phyloP scores from a whole-genome alignment of 2,329 filamentous ascomycete genomes.

The Penicillium thymicola region DNA sequence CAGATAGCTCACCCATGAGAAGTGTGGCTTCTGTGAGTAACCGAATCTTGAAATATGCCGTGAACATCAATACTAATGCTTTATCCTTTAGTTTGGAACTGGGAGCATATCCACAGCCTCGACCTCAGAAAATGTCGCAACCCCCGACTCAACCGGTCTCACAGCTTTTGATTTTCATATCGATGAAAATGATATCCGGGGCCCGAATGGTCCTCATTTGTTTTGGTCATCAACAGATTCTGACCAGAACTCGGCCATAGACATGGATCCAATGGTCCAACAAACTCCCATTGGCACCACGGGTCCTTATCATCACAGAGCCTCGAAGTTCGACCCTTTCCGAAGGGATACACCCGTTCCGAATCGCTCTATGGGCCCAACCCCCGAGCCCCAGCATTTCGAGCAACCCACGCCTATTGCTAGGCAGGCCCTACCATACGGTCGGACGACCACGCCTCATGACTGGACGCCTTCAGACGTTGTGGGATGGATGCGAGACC shows the following conservation, averaged over 20 bases:
- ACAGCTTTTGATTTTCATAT: conserved; percentile 1
- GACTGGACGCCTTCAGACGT: conserved; percentile 15
- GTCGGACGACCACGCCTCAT: background rate
- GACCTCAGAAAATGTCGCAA: background rate
- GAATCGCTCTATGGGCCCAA: background rate
- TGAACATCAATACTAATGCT: background rate
- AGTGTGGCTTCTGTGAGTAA: conserved; percentile 11
- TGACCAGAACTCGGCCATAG: conserved; percentile 6
- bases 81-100: background rate
- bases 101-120: background rate
- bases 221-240: conserved; percentile 59
- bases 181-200: conserved; percentile 53
- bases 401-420: background rate
- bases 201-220: conserved; percentile 80
- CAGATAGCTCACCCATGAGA: background rate
- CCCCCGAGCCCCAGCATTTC: background rate
- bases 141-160: background rate
- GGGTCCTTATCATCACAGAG: conserved; percentile 7
- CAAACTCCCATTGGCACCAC: conserved; percentile 12
- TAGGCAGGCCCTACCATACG: background rate
- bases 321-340: conserved; percentile 13
- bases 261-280: background rate
- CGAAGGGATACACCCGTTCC: conserved; percentile 23
- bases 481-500: conserved; percentile 9
- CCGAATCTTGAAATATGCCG: background rate